Evolutionary conservation across 306 rosid genomes (phyloP).

Genomic region (Casuarina glauca): DNA sequence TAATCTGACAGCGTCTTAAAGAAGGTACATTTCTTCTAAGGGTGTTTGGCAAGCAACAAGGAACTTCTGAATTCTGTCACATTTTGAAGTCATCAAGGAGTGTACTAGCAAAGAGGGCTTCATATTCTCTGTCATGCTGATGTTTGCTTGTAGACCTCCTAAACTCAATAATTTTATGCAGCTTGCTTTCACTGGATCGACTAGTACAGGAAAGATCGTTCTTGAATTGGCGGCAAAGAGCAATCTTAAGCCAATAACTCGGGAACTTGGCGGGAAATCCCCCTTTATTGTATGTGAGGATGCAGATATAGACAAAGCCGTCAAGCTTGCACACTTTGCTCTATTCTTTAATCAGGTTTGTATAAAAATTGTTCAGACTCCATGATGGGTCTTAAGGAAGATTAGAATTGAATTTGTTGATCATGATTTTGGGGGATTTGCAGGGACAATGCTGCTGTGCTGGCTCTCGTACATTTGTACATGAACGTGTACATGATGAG

Average conservation of each 20-base stretch:
- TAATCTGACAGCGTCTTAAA: no score
- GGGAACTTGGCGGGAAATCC: constrained; percentile 96
- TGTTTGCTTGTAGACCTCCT: no score
- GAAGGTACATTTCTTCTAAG: no score
- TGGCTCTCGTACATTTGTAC: constrained; percentile 67
- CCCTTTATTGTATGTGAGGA: constrained; percentile 59
- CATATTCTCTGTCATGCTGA: no score
- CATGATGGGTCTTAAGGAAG: no score
- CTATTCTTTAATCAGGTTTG: constrained; percentile 83
- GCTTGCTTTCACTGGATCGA: constrained; percentile 96
- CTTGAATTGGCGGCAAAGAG: constrained; percentile 75
- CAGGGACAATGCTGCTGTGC: no score
- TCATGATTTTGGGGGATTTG: no score
- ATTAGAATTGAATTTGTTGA: no score
- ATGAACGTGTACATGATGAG: constrained; percentile 75
- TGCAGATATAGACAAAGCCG: constrained; percentile 88
- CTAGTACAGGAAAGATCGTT: constrained; percentile 70
- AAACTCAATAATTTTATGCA: constrained; percentile 31
- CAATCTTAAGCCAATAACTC: constrained; percentile 80
- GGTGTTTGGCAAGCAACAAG: no score
- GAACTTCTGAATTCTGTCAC: no score
- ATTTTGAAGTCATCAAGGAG: no score
- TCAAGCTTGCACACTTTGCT: constrained; percentile 84
- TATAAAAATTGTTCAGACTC: constrained; percentile 26
- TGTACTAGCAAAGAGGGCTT: no score